Percentiles rank a stretch among this genome's conserved stretches.
These are phyloP conservation scores for Panellus pusillus DNA, from an alignment of 768 basidiomycete species.

Conservation along the genomic window DNA sequence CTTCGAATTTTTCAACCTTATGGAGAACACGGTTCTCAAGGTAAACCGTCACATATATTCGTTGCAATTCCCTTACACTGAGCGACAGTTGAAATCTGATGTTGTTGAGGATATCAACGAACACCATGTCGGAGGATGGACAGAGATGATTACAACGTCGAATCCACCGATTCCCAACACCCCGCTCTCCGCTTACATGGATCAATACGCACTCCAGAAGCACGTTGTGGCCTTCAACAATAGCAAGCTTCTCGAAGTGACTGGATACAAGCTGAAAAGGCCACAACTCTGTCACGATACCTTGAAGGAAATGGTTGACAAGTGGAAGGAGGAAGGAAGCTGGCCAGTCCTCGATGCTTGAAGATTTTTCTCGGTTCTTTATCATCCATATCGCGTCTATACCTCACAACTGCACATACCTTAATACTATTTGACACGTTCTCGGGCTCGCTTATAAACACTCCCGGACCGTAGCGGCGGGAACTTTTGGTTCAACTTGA, in stretches of 20 bases:
- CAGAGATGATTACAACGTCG: constrained; percentile 72
- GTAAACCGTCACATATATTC: constrained; percentile 36
- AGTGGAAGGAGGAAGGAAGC: constrained; percentile 74
- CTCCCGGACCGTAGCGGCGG: too few species aligned
- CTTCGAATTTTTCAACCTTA: constrained; percentile 76
- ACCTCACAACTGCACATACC: constrained; percentile 18
- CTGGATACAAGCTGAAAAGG: constrained; percentile 64
- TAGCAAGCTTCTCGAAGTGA: constrained; percentile 68
- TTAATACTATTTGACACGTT: constrained; percentile 18
- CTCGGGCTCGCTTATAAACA: too few species aligned
- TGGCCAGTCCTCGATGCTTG: constrained; percentile 45
- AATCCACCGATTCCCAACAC: constrained; percentile 71
- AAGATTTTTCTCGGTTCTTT: neutral
- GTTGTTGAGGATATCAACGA: constrained; percentile 83
- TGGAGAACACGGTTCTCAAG: constrained; percentile 68
- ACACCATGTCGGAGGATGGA: constrained; percentile 80
- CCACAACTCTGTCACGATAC: constrained; percentile 64
- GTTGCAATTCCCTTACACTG: neutral
- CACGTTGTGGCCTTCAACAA: constrained; percentile 69
- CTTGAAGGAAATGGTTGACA: constrained; percentile 70
- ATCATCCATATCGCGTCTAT: constrained; percentile 14
- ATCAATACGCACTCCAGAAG: constrained; percentile 68
- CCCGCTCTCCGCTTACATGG: constrained; percentile 78
- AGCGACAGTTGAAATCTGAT: constrained; percentile 64
- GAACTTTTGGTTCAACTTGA: too few species aligned